These are phyloP conservation scores for Saccharomycopsis guyanensis DNA, from an alignment of 805 yeast genomes.

Conservation along the genomic window DNA sequence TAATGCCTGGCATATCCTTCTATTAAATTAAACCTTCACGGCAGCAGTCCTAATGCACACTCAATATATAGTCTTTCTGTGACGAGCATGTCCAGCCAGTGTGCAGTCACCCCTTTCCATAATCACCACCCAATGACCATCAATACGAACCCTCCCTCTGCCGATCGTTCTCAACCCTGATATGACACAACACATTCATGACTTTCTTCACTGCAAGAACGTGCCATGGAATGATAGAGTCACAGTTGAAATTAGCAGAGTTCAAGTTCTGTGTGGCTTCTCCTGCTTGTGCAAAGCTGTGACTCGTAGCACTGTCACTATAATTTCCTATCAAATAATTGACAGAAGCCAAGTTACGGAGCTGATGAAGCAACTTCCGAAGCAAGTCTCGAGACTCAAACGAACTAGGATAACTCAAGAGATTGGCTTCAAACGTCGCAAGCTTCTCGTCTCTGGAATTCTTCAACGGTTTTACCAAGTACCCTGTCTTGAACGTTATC, in stretches of 20 bases:
- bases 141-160: too few relatives aligned
- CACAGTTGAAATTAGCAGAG: slow-evolving; percentile 10
- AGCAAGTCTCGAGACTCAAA: slow-evolving; percentile 49
- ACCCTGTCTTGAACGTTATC: slow-evolving; percentile 65
- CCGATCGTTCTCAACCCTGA: slow-evolving; percentile 38
- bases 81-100: too few relatives aligned
- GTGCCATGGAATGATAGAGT: slow-evolving; percentile 63
- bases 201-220: slow-evolving; percentile 58
- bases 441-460: slow-evolving; percentile 26
- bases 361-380: slow-evolving; percentile 50
- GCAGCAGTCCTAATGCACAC: too few relatives aligned
- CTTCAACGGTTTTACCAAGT: slow-evolving; percentile 39
- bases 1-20: too few relatives aligned
- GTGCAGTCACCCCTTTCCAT: too few relatives aligned
- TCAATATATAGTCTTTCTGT: too few relatives aligned
- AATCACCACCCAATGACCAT: too few relatives aligned
- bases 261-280: slow-evolving; percentile 2
- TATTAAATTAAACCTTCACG: too few relatives aligned
- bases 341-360: slow-evolving; percentile 44
- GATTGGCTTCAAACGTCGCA: slow-evolving; percentile 50
- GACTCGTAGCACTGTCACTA: slow-evolving; percentile 26
- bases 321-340: slow-evolving; percentile 29
- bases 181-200: slow-evolving; percentile 50
- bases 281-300: background rate
- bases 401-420: slow-evolving; percentile 67